A percentile compares a stretch with the other conserved stretches of the same genome.
Conservation (phyloP, 2,329 filamentous ascomycete genomes). For the Ceratocystis albifundus region DNA sequence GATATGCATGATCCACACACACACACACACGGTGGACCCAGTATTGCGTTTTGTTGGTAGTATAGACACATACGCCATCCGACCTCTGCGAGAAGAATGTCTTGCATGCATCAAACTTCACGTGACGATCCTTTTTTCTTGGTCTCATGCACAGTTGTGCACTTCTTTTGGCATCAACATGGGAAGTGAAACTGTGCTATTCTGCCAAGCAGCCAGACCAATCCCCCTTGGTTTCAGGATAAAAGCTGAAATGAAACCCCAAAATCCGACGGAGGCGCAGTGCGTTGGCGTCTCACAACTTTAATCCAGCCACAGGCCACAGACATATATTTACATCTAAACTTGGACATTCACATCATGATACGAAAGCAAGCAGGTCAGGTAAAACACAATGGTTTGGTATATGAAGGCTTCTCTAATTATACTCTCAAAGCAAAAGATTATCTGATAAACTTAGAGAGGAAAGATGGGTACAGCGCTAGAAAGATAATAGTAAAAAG, state of each 20-base stretch:
- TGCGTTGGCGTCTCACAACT: neutral
- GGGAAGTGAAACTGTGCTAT: neutral
- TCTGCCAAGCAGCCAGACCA: neutral
- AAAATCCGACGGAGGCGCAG: neutral
- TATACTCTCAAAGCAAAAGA: neutral
- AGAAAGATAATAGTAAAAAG: neutral
- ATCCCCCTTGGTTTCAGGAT: neutral
- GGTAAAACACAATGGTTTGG: neutral
- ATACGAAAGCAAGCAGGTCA: neutral
- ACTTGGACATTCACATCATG: neutral
- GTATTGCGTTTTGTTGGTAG: too few species aligned
- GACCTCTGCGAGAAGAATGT: too few species aligned
- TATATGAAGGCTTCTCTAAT: neutral
- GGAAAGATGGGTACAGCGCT: neutral
- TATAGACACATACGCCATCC: too few species aligned
- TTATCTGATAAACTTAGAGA: neutral
- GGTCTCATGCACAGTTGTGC: too few species aligned
- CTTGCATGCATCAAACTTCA: too few species aligned
- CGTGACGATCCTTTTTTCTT: too few species aligned
- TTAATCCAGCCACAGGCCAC: neutral
- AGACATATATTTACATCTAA: too few species aligned
- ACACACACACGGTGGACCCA: too few species aligned
- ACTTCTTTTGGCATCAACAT: neutral
- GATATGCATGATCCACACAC: too few species aligned
- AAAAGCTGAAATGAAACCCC: neutral